Base-by-base conservation (phyloP, 1,284 basidiomycete species). In the Fomitopsis palustris region DNA sequence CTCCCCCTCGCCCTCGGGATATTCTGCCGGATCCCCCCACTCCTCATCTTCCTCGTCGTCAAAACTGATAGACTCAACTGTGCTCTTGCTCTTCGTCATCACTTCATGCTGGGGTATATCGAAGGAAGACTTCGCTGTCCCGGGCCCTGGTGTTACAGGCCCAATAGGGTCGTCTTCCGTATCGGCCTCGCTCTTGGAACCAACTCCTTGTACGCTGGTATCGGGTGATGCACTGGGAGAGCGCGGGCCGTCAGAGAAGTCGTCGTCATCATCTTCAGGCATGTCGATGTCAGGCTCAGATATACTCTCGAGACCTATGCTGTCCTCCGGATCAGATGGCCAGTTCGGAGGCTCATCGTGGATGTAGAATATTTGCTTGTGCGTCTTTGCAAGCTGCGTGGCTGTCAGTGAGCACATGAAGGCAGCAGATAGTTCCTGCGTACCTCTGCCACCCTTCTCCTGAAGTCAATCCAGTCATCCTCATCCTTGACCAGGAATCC, bases 401-500 rank as follows among this genome's bases (percentile, higher is more conserved):
- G 29, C 19, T 19, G 19, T 37, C 6, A n/a, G 29, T 14, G 35
- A 5, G n/a, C 41, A 14, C n/a, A 42, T 42, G n/a, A 16, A 1
- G 42, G 7, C n/a, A 29, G 37, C 3, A 6, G 29, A n/a, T 42
- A 23, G 58, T 7, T 37, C 8, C 5, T 37, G 35, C 62, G 60
- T 55, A 94, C 93, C 74, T 89, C 86, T 10, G 77, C 78, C 57
- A 93, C 85, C 60, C 94, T 81, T 54, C 75, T 77, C 64, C 87
- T 82, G 61, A 98, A 85, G 74, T 97, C 94, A 16, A 80, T 74
- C 88, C 95, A 96, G 56, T 96, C 94, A 21, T 74, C 78, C 73
- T 95, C 90, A 69, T 92, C 85, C 64, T 84, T 84, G 69, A 91
- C 89, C 64, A 98, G 71, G 73, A 99, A 98, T 17, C 96, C 96